These are phyloP conservation scores for Diaporthe ilicicola DNA, from an alignment of 2,329 filamentous ascomycete species.

Conservation along the genomic window DNA sequence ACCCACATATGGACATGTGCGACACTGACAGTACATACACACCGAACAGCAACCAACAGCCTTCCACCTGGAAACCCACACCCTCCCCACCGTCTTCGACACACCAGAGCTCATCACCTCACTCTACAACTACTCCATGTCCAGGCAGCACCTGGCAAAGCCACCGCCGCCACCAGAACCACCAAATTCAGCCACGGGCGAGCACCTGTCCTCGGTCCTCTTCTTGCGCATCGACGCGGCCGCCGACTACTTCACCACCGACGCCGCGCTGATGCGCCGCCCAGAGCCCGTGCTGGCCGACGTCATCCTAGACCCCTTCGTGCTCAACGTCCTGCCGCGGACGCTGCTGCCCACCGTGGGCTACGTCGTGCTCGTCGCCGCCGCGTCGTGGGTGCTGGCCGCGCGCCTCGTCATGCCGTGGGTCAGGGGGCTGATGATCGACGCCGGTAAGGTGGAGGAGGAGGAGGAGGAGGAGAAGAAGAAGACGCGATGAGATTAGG, in stretches of 20 bases:
- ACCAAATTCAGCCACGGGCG: slow-evolving; percentile 17
- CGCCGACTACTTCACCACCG: slow-evolving; percentile 85
- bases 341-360: slow-evolving; percentile 77
- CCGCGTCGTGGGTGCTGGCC: slow-evolving; percentile 54
- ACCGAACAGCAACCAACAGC: slow-evolving; percentile 79
- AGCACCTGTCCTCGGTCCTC: slow-evolving; percentile 60
- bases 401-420: slow-evolving; percentile 43
- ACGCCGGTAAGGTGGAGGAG: slow-evolving; percentile 32
- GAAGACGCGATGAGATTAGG: slow-evolving; percentile 47
- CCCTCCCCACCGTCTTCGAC: slow-evolving; percentile 68
- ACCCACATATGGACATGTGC: not conserved
- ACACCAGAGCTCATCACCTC: slow-evolving; percentile 71
- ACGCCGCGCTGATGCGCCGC: slow-evolving; percentile 76
- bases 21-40: slow-evolving; percentile 20
- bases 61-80: slow-evolving; percentile 75
- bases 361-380: slow-evolving; percentile 73
- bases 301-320: slow-evolving; percentile 84
- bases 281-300: slow-evolving; percentile 82
- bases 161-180: not conserved
- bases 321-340: slow-evolving; percentile 80
- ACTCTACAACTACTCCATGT: slow-evolving; percentile 68
- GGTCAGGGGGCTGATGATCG: slow-evolving; percentile 40
- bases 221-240: slow-evolving; percentile 79
- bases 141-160: slow-evolving; percentile 47
- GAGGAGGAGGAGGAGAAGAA: slow-evolving; percentile 41